Percentiles rank a stretch among this genome's conserved stretches.
phyloP scores from a whole-genome alignment of 805 yeast species.

The Lipomyces yamadae region DNA sequence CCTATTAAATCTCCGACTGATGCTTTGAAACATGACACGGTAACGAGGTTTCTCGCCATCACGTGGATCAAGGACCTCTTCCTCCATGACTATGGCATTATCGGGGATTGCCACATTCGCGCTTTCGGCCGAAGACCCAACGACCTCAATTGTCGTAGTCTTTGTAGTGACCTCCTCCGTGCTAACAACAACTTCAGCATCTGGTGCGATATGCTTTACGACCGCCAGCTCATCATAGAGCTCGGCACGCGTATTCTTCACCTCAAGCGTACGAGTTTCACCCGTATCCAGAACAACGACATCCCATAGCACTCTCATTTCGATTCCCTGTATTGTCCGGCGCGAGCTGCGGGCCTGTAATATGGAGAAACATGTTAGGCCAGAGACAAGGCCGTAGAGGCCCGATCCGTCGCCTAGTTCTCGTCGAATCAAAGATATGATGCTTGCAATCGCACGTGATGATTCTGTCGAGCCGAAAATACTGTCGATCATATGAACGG shows the following conservation, averaged over 20 bases:
- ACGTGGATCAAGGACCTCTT: conserved; percentile 16
- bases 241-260: conserved; percentile 25
- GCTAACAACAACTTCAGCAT: conserved; percentile 27
- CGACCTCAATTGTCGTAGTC: conserved; percentile 34
- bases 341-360: conserved; percentile 42
- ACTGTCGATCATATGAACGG: conserved; percentile 42
- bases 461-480: conserved; percentile 46
- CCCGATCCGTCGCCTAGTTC: conserved; percentile 44
- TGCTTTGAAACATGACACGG: conserved; percentile 32
- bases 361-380: conserved; percentile 42
- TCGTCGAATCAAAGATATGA: conserved; percentile 40
- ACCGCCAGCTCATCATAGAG: conserved; percentile 21
- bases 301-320: conserved; percentile 44
- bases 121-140: conserved; percentile 16
- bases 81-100: conserved; percentile 32
- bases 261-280: conserved; percentile 37
- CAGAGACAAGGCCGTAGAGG: conserved; percentile 41
- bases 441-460: conserved; percentile 42
- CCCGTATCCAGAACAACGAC: conserved; percentile 46
- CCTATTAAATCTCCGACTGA: conserved; percentile 23
- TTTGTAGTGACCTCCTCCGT: conserved; percentile 35
- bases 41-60: conserved; percentile 30
- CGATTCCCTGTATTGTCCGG: conserved; percentile 35
- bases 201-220: conserved; percentile 28
- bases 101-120: conserved; percentile 26